Base-by-base conservation (phyloP, 495 filamentous ascomycete genomes). In the Clohesyomyces aquaticus region DNA sequence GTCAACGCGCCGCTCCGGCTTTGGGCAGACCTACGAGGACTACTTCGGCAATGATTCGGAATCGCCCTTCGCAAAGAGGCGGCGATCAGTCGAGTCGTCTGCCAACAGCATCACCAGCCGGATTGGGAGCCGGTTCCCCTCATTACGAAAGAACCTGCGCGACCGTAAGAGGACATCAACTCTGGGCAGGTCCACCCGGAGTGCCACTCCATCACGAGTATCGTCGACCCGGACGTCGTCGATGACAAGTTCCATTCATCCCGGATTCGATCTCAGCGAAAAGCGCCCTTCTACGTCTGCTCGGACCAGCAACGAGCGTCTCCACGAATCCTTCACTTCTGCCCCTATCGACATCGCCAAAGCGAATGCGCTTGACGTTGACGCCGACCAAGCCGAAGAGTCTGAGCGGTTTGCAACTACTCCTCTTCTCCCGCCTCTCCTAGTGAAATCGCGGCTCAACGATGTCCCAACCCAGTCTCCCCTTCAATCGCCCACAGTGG, bases 361-460 rank as follows among this genome's bases (percentile, higher is more conserved):
- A 42, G 82, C 82, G 1, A 65, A 62, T 38, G 57, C 56, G 35
- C 41, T 55, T 26, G 59, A 60, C 21, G 21, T 48, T n/a, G 60
- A 67, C 6, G 23, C 43, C 26, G 64, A 67, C 22, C 61, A 72
- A 26, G 47, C 75, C n/a, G n/a, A n/a, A n/a, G 75, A 80, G 45
- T 62, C 74, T 14, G 80, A 83, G 43, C 79, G 78, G 14, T 80
- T 87, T 62, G 87, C 90, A 0, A 87, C 87, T 3, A 96, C 92
- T 2, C 92, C 92, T 4, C 79, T 96, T 11, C 80, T 96, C 0
- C 91, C 91, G 1, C 91, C 92, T 0, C 78, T 95, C 49, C 81
- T 93, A 77, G 85, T 84, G 41, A 83, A 87, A 57, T 63, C 65
- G 72, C 73, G 60, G 69, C 75, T 62, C 67, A 65, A 66, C 55